Percentiles rank a stretch among this genome's conserved stretches.
Conservation (phyloP, 441 rosid species). For the Melastoma candidum region DNA sequence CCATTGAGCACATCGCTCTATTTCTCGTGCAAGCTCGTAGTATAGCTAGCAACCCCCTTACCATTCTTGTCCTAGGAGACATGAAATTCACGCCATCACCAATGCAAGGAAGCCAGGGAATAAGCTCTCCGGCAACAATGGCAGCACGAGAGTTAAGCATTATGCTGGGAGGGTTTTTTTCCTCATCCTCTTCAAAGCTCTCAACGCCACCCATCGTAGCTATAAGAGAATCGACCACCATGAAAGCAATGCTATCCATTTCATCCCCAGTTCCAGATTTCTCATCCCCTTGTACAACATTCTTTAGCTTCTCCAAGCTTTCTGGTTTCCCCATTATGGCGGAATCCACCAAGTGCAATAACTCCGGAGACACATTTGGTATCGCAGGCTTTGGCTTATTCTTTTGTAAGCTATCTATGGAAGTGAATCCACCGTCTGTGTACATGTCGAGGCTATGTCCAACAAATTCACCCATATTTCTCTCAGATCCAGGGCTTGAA, state of each 20-base stretch:
- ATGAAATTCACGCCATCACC: slow-evolving; percentile 61
- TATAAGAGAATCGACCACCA: slow-evolving; percentile 93
- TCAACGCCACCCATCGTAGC: slow-evolving; percentile 99
- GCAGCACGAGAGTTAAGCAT: slow-evolving; percentile 99
- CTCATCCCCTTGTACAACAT: slow-evolving; percentile 73
- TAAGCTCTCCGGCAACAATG: slow-evolving; percentile 87
- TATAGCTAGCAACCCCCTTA: slow-evolving; percentile 86
- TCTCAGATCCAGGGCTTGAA: slow-evolving; percentile 51
- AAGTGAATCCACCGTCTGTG: slow-evolving; percentile 43
- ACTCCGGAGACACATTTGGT: slow-evolving; percentile 98
- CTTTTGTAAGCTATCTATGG: slow-evolving; percentile 56
- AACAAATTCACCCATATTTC: slow-evolving; percentile 24
- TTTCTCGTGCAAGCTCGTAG: slow-evolving; percentile 95
- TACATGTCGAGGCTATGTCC: slow-evolving; percentile 46
- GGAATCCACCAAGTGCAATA: slow-evolving; percentile 96
- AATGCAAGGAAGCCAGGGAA: slow-evolving; percentile 78
- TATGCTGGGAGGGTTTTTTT: slow-evolving; percentile 96
- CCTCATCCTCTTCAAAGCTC: slow-evolving; percentile 96
- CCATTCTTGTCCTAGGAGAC: slow-evolving; percentile 97
- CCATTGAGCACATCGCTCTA: slow-evolving; percentile 94
- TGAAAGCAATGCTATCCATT: slow-evolving; percentile 65
- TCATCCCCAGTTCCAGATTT: slow-evolving; percentile 72
- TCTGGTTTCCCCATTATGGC: slow-evolving; percentile 98
- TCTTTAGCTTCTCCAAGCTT: slow-evolving; percentile 79
- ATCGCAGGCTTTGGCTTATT: slow-evolving; percentile 56